These are phyloP conservation scores for Pichia rugopelliculosa DNA, from an alignment of 805 yeast genomes.

Conservation along the genomic window DNA sequence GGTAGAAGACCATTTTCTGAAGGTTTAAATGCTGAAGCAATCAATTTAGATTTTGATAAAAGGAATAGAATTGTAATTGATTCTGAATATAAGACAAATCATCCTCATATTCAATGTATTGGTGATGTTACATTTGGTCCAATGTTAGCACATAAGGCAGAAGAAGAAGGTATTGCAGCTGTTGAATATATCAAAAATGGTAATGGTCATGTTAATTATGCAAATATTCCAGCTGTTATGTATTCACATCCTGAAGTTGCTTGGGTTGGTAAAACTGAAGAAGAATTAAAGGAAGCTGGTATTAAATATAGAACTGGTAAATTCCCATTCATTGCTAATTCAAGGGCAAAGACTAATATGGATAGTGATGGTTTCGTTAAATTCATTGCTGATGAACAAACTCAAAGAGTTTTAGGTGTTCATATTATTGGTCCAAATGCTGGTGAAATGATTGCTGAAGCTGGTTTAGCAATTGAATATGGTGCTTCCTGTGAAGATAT, in stretches of 20 bases:
- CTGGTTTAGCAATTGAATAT: conserved; percentile 93
- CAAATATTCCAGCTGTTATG: conserved; percentile 97
- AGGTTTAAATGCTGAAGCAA: conserved; percentile 80
- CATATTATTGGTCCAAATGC: conserved; percentile 98
- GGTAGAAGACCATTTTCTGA: conserved; percentile 97
- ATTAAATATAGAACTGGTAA: conserved; percentile 90
- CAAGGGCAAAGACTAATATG: conserved; percentile 96
- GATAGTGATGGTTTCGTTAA: conserved; percentile 98
- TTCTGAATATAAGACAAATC: conserved; percentile 85
- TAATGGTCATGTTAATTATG: conserved; percentile 97
- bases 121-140: conserved; percentile 99
- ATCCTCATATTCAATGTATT: conserved; percentile 89
- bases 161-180: conserved; percentile 99
- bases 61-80: conserved; percentile 93
- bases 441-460: conserved; percentile 99
- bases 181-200: conserved; percentile 90
- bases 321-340: conserved; percentile 98
- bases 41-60: conserved; percentile 87
- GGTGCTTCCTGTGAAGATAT: conserved; percentile 98
- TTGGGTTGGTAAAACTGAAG: conserved; percentile 95
- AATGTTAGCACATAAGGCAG: conserved; percentile 99
- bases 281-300: conserved; percentile 55
- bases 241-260: conserved; percentile 99
- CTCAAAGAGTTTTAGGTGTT: conserved; percentile 92
- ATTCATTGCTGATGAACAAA: conserved; percentile 91